Conservation (phyloP, 345 rosid genomes). For the Eucalyptus leucophloia region DNA sequence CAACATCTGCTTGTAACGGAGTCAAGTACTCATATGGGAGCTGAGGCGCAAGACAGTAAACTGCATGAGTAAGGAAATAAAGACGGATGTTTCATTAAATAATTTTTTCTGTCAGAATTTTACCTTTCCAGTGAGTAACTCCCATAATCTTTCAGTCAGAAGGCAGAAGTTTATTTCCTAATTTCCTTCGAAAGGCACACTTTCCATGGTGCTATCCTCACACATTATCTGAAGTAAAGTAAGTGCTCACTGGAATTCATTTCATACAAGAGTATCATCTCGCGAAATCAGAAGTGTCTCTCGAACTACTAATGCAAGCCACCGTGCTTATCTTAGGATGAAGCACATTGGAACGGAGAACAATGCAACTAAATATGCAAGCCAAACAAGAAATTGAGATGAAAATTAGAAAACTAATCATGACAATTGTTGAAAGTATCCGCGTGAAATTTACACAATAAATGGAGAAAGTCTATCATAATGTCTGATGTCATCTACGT, state of each 20-base stretch:
- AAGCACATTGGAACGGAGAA: background rate
- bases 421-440: background rate
- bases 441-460: background rate
- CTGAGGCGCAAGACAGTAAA: slow-evolving; percentile 27
- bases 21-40: slow-evolving; percentile 90
- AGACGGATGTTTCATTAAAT: background rate
- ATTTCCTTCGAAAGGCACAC: background rate
- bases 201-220: background rate
- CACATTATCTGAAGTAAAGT: background rate
- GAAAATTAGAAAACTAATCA: background rate
- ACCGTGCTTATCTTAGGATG: background rate
- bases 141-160: slow-evolving; percentile 38
- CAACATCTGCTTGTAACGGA: slow-evolving; percentile 95
- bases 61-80: background rate
- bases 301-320: background rate
- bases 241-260: background rate
- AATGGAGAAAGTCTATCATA: background rate
- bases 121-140: slow-evolving; percentile 90
- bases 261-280: background rate
- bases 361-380: background rate
- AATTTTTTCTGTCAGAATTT: background rate
- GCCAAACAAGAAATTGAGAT: background rate
- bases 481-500: background rate
- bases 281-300: background rate
- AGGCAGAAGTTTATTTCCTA: background rate